Conservation (phyloP, 164 flowering plant genomes). For the Vitis vinifera region DNA sequence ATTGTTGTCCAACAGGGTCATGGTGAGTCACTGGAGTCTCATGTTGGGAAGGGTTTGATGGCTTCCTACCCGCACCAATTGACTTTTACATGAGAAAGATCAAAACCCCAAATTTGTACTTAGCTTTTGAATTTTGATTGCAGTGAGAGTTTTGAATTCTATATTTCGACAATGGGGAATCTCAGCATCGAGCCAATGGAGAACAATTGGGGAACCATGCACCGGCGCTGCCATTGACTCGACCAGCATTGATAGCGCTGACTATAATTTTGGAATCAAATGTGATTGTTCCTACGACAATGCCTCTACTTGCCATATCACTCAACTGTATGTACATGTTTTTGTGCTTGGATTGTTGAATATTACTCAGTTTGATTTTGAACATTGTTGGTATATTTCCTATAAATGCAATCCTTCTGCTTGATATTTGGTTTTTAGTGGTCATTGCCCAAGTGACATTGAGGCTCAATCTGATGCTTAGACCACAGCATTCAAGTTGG, state of each 20-base stretch:
- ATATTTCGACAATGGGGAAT: constrained; percentile 33
- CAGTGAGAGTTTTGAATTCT: constrained; percentile 33
- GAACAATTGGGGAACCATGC: constrained; percentile 36
- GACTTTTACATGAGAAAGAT: too few species aligned
- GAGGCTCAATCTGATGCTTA: background rate
- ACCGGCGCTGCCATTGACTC: constrained; percentile 19
- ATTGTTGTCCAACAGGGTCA: too few species aligned
- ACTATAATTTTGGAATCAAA: constrained; percentile 31
- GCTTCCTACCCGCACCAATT: too few species aligned
- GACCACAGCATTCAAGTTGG: background rate
- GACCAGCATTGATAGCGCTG: background rate
- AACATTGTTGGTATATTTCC: background rate
- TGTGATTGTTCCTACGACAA: constrained; percentile 30
- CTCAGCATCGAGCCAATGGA: constrained; percentile 24
- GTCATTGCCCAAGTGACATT: too few species aligned
- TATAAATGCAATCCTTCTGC: too few species aligned
- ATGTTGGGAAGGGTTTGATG: too few species aligned
- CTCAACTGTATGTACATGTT: constrained; percentile 21
- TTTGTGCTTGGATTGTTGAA: background rate
- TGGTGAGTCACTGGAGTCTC: too few species aligned
- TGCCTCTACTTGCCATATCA: constrained; percentile 10
- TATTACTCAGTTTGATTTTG: constrained; percentile 1
- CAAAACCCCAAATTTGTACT: too few species aligned
- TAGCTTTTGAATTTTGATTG: background rate
- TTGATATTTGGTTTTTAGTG: too few species aligned